These are phyloP conservation scores for Sporothrix pseudoabietina DNA, from an alignment of 2,329 filamentous ascomycete species.

Conservation along the genomic window DNA sequence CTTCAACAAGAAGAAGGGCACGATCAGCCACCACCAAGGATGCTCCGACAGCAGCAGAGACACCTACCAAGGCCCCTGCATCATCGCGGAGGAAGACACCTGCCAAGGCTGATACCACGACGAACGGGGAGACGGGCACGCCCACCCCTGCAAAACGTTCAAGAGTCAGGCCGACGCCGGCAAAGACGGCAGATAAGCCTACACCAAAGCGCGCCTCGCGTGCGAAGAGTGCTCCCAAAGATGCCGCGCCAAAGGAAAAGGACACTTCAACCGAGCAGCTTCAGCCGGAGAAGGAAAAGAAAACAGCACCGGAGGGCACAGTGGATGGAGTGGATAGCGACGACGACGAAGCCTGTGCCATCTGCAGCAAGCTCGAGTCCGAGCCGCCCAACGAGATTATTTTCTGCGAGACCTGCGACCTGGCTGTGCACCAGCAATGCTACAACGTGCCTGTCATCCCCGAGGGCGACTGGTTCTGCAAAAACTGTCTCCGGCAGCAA, in stretches of 20 bases:
- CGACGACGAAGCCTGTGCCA: slow-evolving; percentile 59
- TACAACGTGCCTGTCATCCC: slow-evolving; percentile 60
- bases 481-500: slow-evolving; percentile 50
- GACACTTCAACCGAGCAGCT: neutral
- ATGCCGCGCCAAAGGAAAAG: neutral
- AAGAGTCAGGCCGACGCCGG: neutral
- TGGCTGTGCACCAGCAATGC: slow-evolving; percentile 64
- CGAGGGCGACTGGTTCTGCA: slow-evolving; percentile 65
- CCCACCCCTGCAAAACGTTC: neutral
- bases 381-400: slow-evolving; percentile 63
- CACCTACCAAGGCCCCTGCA: neutral
- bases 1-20: slow-evolving; percentile 5
- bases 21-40: neutral
- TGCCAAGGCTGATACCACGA: neutral
- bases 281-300: neutral
- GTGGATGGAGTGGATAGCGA: slow-evolving; percentile 41
- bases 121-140: neutral
- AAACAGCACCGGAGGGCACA: neutral
- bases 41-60: neutral
- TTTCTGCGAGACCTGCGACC: slow-evolving; percentile 65
- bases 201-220: neutral
- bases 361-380: slow-evolving; percentile 61
- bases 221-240: neutral
- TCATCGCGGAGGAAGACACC: neutral
- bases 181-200: neutral